These are phyloP conservation scores for Phoma sp. DNA, from an alignment of 2,329 filamentous ascomycete genomes.

Conservation along the genomic window DNA sequence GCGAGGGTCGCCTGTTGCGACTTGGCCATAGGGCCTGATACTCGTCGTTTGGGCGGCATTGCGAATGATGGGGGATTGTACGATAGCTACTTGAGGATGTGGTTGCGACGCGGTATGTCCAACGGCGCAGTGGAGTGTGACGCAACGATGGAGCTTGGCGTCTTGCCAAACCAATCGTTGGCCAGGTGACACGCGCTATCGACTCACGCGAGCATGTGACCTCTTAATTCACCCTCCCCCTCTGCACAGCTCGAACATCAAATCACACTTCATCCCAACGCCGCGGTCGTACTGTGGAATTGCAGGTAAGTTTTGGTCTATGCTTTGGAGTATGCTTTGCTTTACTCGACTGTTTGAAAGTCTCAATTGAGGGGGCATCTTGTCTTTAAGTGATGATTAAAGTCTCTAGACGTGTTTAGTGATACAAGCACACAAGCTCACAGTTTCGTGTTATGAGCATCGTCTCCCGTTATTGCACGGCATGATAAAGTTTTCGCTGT, in stretches of 20 bases:
- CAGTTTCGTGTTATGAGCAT: too few relatives aligned
- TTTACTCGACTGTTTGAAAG: too few relatives aligned
- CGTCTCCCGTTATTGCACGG: too few relatives aligned
- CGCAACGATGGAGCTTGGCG: slow-evolving; percentile 30
- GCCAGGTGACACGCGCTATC: slow-evolving; percentile 15
- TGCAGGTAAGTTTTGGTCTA: too few relatives aligned
- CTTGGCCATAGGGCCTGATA: slow-evolving; percentile 53
- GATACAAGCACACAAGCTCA: too few relatives aligned
- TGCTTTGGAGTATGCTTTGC: too few relatives aligned
- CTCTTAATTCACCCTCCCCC: background rate
- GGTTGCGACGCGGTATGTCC: slow-evolving; percentile 17
- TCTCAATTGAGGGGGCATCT: too few relatives aligned
- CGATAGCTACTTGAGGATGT: background rate
- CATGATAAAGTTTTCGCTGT: too few relatives aligned
- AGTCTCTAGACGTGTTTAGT: too few relatives aligned
- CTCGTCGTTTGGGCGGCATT: slow-evolving; percentile 56
- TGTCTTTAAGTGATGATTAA: too few relatives aligned
- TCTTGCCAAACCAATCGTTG: slow-evolving; percentile 8
- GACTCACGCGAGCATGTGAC: slow-evolving; percentile 10
- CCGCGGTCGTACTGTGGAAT: background rate
- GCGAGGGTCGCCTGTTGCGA: slow-evolving; percentile 67
- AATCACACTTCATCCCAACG: background rate
- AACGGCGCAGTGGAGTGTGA: slow-evolving; percentile 27
- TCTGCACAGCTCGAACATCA: background rate
- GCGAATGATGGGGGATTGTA: background rate